A percentile compares a stretch with the other conserved stretches of the same genome.
Evolutionary conservation across 768 basidiomycete species (phyloP).

Genomic region (Gloeopeniophorella convolvens): DNA sequence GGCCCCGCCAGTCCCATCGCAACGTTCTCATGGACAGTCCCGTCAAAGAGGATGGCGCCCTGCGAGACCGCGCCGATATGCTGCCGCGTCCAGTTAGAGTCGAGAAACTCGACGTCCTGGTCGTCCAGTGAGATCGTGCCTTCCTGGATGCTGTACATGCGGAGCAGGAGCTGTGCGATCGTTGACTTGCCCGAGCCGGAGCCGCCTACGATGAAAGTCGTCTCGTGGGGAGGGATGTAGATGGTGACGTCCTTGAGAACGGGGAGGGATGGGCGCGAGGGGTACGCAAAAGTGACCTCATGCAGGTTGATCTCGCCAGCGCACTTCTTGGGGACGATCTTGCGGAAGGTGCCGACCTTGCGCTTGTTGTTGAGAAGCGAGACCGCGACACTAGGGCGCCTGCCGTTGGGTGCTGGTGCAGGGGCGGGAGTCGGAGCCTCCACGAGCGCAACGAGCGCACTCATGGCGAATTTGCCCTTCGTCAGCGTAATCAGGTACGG

Average conservation of each 20-base stretch:
- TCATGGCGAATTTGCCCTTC: conserved; percentile 81
- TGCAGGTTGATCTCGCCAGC: conserved; percentile 62
- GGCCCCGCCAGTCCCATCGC: conserved; percentile 63
- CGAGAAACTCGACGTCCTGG: conserved; percentile 69
- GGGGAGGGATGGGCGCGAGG: conserved; percentile 56
- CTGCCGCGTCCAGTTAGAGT: conserved; percentile 56
- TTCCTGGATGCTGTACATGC: conserved; percentile 62
- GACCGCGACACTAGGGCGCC: conserved; percentile 16
- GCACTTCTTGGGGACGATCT: conserved; percentile 60
- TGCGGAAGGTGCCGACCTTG: conserved; percentile 39
- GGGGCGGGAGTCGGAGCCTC: conserved; percentile 30
- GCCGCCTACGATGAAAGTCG: conserved; percentile 73
- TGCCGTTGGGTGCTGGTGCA: conserved; percentile 14
- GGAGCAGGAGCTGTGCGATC: conserved; percentile 55
- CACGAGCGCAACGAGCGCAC: conserved; percentile 55
- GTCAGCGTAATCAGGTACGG: conserved; percentile 72
- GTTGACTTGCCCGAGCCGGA: conserved; percentile 78
- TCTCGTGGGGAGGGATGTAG: conserved; percentile 66
- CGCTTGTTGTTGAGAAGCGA: conserved; percentile 34
- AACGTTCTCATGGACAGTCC: conserved; percentile 79
- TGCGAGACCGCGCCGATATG: conserved; percentile 78
- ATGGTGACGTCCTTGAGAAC: conserved; percentile 55
- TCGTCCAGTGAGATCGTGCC: conserved; percentile 78
- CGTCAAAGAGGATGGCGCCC: conserved; percentile 73
- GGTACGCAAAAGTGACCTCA: conserved; percentile 64